Evolutionary conservation across 2,329 filamentous ascomycete genomes (phyloP), one percentile per base, ranked within the genome.

Genomic region (Cladosporium sp.): DNA sequence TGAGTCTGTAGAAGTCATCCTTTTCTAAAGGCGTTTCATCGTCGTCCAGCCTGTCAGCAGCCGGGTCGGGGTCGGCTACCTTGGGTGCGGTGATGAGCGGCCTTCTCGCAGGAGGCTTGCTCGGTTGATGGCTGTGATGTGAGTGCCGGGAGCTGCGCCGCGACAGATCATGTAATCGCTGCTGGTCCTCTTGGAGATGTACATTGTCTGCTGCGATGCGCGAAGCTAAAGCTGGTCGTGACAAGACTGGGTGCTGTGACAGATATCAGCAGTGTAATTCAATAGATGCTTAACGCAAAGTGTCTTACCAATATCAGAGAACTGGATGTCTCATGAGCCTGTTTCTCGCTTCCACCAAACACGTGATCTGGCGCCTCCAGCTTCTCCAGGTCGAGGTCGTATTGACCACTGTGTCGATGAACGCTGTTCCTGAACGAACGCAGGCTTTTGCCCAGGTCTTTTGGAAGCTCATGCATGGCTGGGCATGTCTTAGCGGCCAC

Each of bases 401-500:
- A 34, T 30, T 57, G 39, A 20, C 37, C 34, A 30, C 39, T 62
- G 30, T 58, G 57, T 28, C 64, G 61, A 54, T 64, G 63, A 5
- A 67, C 63, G 42, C 69, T 70, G 40, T 67, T 68, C 51, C 69
- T 60, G 61, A 63, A 70, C 7, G 66, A 68, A 7, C 66, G 64
- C 39, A 71, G 60, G 36, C 65, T 67, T 3, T 67, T 64, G 11
- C 63, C 55, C 38, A 71, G 59, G 28, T 68, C 67, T 49, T 66
- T 62, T n/a, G 69, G 69, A 43, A 71, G 61, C 61, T 71, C 69
- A 58, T 71, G 68, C 69, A 70, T 71, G 12, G 22, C 34, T 25
- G 36, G 42, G 51, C 38, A 39, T 42, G 51, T 55, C 51, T 55
- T 55, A 39, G 39, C 30, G 17, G 36, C 19, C 19, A 38, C 38